phyloP scores from a whole-genome alignment of 352 stramenopile genomes.

The Phytophthora rubi region DNA sequence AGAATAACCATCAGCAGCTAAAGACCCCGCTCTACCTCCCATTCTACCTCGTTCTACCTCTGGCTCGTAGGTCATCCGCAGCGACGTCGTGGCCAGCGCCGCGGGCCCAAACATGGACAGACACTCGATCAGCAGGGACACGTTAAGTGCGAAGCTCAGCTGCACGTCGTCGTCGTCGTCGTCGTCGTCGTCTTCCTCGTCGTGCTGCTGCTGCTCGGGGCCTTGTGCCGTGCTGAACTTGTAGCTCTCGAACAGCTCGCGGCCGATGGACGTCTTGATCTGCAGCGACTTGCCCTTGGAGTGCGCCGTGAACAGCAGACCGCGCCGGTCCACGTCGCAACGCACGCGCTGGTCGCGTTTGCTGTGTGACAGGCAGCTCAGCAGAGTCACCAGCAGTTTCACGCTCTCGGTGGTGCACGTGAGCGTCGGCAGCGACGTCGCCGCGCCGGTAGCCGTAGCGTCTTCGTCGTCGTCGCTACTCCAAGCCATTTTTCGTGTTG shows the following conservation, averaged over 20 bases:
- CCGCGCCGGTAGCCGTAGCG: constrained; percentile 1
- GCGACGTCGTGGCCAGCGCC: constrained; percentile 71
- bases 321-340: constrained; percentile 70
- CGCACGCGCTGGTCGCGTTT: constrained; percentile 84
- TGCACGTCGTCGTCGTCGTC: constrained; percentile 45
- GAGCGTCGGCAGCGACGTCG: constrained; percentile 42
- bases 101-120: constrained; percentile 80
- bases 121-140: constrained; percentile 78
- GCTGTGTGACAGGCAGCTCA: constrained; percentile 64
- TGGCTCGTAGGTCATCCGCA: constrained; percentile 75
- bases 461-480: constrained; percentile 35
- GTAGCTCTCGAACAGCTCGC: constrained; percentile 82
- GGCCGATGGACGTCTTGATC: constrained; percentile 82
- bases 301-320: constrained; percentile 78
- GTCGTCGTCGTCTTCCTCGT: constrained; percentile 12
- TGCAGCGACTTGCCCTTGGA: constrained; percentile 89
- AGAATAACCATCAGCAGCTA: constrained; percentile 2
- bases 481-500: constrained; percentile 24
- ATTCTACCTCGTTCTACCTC: constrained; percentile 35
- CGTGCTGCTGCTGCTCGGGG: constrained; percentile 16
- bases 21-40: constrained; percentile 1
- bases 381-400: constrained; percentile 77
- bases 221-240: constrained; percentile 33
- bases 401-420: constrained; percentile 71
- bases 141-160: constrained; percentile 77